phyloP scores from a whole-genome alignment of 2,329 filamentous ascomycete species.

The Zalaria obscura region DNA sequence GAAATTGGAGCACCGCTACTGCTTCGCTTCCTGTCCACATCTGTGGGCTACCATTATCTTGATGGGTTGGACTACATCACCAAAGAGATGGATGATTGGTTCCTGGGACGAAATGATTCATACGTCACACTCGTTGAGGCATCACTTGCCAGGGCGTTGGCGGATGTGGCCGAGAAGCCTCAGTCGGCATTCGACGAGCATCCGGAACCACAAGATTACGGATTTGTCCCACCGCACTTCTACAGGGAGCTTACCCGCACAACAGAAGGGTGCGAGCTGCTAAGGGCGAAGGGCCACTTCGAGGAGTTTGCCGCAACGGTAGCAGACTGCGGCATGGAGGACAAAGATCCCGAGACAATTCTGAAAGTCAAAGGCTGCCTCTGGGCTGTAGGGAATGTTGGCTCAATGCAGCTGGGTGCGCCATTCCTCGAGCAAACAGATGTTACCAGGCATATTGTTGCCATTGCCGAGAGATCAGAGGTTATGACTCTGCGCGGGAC shows the following conservation, averaged over 20 bases:
- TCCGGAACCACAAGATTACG: conserved; percentile 34
- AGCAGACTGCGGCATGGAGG: conserved; percentile 70
- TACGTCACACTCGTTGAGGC: conserved; percentile 92
- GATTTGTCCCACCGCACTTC: conserved; percentile 82
- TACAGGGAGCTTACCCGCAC: conserved; percentile 91
- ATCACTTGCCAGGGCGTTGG: conserved; percentile 76
- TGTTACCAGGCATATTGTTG: conserved; percentile 73
- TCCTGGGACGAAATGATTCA: conserved; percentile 88
- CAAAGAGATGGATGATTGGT: conserved; percentile 99
- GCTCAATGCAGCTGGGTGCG: conserved; percentile 92
- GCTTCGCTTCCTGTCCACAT: conserved; percentile 85
- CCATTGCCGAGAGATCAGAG: conserved; percentile 75
- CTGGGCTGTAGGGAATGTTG: conserved; percentile 96
- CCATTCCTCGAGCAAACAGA: conserved; percentile 85
- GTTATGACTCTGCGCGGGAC: conserved; percentile 91
- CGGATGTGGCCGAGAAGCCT: conserved; percentile 42
- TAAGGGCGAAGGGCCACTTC: conserved; percentile 91
- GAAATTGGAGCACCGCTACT: conserved; percentile 92
- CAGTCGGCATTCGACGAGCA: conserved; percentile 40
- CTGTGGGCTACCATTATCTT: conserved; percentile 93
- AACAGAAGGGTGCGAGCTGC: conserved; percentile 75
- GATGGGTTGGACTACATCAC: conserved; percentile 97
- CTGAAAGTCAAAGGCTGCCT: conserved; percentile 92
- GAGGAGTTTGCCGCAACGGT: conserved; percentile 85
- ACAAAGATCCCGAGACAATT: conserved; percentile 70